A percentile compares a stretch with the other conserved stretches of the same genome.
These are phyloP conservation scores for Lactarius indigo DNA, from an alignment of 768 basidiomycete genomes.

Conservation along the genomic window DNA sequence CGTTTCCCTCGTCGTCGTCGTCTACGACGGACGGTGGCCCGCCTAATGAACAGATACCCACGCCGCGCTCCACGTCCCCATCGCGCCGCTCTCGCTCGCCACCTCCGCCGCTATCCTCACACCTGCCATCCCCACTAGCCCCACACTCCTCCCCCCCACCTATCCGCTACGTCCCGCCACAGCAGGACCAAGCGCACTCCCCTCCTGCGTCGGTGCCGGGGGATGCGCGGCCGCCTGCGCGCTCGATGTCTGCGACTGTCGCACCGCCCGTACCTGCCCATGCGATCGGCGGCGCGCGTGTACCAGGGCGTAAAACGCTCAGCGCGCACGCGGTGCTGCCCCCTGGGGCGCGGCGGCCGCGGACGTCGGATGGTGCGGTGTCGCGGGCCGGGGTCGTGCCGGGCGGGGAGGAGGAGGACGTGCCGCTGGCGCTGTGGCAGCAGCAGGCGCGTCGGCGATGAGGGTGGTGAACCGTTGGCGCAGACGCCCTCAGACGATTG, in stretches of 20 bases:
- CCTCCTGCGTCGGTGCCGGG: background rate
- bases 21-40: conserved; percentile 29
- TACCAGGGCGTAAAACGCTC: conserved; percentile 55
- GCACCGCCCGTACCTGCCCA: conserved; percentile 30
- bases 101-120: conserved; percentile 5
- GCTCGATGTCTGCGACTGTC: conserved; percentile 71
- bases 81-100: conserved; percentile 34
- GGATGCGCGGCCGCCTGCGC: conserved; percentile 45
- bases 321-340: conserved; percentile 60
- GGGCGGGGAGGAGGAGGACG: conserved; percentile 66
- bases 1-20: conserved; percentile 27
- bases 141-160: background rate
- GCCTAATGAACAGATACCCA: conserved; percentile 34
- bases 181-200: background rate
- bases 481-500: background rate
- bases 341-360: conserved; percentile 38
- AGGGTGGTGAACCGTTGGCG: background rate
- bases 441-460: conserved; percentile 30
- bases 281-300: conserved; percentile 27
- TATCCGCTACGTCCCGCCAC: conserved; percentile 6
- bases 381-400: conserved; percentile 16
- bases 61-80: conserved; percentile 53
- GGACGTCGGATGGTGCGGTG: conserved; percentile 38
- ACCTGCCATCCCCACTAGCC: conserved; percentile 18
- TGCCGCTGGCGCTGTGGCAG: conserved; percentile 77